Base-by-base conservation (phyloP, 768 basidiomycete species). In the Clitopilus passeckerianus region DNA sequence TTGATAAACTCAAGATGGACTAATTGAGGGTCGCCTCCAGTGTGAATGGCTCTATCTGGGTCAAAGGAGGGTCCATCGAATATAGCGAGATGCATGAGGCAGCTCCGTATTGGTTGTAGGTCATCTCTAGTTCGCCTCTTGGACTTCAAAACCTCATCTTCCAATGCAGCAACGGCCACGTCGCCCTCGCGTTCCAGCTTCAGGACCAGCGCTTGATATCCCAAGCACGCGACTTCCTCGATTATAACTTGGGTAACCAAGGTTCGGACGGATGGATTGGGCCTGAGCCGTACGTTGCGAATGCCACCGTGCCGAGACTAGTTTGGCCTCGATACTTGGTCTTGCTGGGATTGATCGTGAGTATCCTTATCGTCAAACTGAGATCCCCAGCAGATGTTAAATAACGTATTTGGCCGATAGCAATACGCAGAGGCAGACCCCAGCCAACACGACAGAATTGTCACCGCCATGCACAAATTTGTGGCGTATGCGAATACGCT, bases 11-110 rank as follows among this genome's bases (percentile, higher is more conserved):
- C 7, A 3, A 30, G 7, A 7, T 3, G 27, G 7, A 30, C 27
- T 7, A 30, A 30, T 7, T 30, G 4, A 30, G 7, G 27, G 7
- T 30, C 7, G 4, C 7, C 27, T 5, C 14, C 34, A 75, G 74
- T 54, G 76, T 78, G 6, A 74, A 73, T 50, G 75, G 75, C 5
- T 78, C 77, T 1, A 78, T 78, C 56, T 77, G 77, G 75, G 72
- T 77, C 9, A 66, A 72, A 63, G 74, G 73, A 2, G 76, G 77
- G 18, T 74, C 73, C 0, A 71, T 77, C 23, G 77, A 78, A 59
- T 78, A 78, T 57, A 76, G 75, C 16, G 71, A 74, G 9, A 78
- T 78, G 76, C 76, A 78, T 54, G 77, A 78, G 60, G 66, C 74
- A 30, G 75, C 74, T 12, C 75, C 76, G 7, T 77, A 77, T 57